Evolutionary conservation across 108 stramenopile species (phyloP), one percentile per base, ranked within the genome.

Genomic region (Pseudonitzschia multistriata): DNA sequence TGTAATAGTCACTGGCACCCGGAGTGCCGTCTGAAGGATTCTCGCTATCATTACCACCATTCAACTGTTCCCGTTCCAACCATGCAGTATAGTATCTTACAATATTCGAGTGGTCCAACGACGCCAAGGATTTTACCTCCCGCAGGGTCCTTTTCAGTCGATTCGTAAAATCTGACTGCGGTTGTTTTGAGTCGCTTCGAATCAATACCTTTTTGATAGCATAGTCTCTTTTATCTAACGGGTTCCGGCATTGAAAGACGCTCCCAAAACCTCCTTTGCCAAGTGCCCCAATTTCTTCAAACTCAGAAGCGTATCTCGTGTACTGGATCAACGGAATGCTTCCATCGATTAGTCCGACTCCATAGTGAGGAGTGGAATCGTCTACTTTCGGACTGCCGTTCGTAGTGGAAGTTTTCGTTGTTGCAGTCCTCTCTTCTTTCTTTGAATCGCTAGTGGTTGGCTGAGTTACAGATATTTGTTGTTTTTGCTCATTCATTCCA

Each of bases 31-130:
- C 63, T 11, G 40, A 36, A 22, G 60, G 70, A 27, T 49, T 66
- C 19, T 31, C 37, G 67, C 30, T 17, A 21, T n/a, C 31, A 11
- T 21, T 64, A 15, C 49, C 67, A 7, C 62, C 34, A 28, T 57
- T 35, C n/a, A 64, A 6, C 36, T 84, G 66, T 35, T 90, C 88
- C 11, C 86, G 67, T 77, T 97, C 98, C 34, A 97, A 72, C 98
- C 98, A 98, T 3, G 98, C 96, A 13, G 92, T 95, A 73, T 96
- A 97, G 77, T 98, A 98, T 56, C 98, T 87, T 21, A 98, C 98
- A 56, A 97, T 93, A 71, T 98, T 91, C 40, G 85, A 85, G 71
- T 98, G 98, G 66, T 96, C 96, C 31, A 98, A 70, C 25, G 86
- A 71, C 14, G 97, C 94, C 34, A 98, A 77, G 57, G 89, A 89